Base-by-base conservation (phyloP, 106 monocot species). In the Ottelia alismoides region DNA sequence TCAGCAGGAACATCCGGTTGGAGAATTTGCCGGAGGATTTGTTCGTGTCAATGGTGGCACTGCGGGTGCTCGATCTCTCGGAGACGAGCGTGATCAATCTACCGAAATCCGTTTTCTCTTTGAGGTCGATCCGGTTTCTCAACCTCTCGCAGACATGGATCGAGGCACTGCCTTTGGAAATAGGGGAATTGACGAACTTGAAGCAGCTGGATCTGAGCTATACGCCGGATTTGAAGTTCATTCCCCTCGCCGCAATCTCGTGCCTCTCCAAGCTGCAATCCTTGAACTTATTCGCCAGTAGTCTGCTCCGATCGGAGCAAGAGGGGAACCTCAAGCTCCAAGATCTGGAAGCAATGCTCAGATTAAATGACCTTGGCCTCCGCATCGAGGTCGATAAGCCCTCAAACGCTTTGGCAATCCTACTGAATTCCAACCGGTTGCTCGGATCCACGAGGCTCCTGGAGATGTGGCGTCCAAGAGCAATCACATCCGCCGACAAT, bases 61-160 rank as follows among this genome's bases (percentile, higher is more conserved):
- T 57, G 4, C 31, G 57, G 3, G 23, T 57, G 18, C 9, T 57
- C 16, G 57, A 57, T 22, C 21, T 57, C 3, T 57, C 30, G 7
- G 7, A 27, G 11, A 31, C 57, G 1, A 22, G 57, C 2, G 14
- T 57, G 6, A 12, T 25, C 16, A 6, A 21, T 0, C 19, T 57
- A 2, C 57, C 57, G 22, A 26, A 19, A 27, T 2, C 35, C 1
- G 22, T 57, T 7, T 31, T 19, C 16, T 20, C 20, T 17, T 22
- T 57, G 11, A 27, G 11, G 7, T 9, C 22, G 0, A 21, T 57
- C 6, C 57, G 20, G 2, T 43, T 35, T 20, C 57, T 57, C 40
- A 24, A 57, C 23, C 3, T 40, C 20, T 35, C 32, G 9, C 4
- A 20, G 19, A 57, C 35, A 20, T 12, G 9, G 12, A 40, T 57